These are phyloP conservation scores for Amoeboaphelidium occidentale DNA, from an alignment of 371 early-diverging fungal species.

Conservation along the genomic window DNA sequence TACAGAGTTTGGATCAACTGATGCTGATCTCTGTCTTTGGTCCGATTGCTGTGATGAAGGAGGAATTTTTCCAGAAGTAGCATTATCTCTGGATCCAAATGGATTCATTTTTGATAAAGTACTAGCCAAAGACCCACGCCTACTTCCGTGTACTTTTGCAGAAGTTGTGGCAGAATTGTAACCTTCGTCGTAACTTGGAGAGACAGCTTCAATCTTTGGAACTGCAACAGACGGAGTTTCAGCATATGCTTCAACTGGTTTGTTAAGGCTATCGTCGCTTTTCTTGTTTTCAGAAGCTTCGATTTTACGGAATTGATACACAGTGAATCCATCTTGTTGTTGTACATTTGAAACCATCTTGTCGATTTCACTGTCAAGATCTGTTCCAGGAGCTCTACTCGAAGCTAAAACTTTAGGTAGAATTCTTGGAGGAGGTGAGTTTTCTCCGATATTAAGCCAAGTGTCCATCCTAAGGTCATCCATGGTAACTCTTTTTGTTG, in stretches of 20 bases:
- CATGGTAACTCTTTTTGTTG: constrained; percentile 16
- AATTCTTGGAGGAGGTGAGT: constrained; percentile 12
- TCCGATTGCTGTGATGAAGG: not conserved
- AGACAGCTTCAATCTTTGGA: no score
- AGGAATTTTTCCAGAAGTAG: not conserved
- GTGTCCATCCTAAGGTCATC: constrained; percentile 17
- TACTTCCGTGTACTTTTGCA: no score
- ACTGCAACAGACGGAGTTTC: not conserved
- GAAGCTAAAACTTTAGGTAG: constrained; percentile 12
- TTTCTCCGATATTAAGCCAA: constrained; percentile 23
- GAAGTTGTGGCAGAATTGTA: no score
- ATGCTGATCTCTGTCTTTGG: not conserved
- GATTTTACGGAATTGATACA: not conserved
- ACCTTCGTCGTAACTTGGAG: no score
- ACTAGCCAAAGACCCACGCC: not conserved
- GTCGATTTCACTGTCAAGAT: constrained; percentile 3
- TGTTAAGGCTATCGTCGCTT: not conserved
- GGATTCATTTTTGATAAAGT: not conserved
- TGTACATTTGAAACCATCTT: constrained; percentile 9
- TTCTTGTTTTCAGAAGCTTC: not conserved
- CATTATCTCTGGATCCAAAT: not conserved
- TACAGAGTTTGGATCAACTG: not conserved
- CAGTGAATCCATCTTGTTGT: not conserved
- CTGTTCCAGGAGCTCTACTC: constrained; percentile 1
- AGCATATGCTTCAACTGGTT: not conserved